These are phyloP conservation scores for Gossypium bickii DNA, from an alignment of 345 rosid species.

Conservation along the genomic window DNA sequence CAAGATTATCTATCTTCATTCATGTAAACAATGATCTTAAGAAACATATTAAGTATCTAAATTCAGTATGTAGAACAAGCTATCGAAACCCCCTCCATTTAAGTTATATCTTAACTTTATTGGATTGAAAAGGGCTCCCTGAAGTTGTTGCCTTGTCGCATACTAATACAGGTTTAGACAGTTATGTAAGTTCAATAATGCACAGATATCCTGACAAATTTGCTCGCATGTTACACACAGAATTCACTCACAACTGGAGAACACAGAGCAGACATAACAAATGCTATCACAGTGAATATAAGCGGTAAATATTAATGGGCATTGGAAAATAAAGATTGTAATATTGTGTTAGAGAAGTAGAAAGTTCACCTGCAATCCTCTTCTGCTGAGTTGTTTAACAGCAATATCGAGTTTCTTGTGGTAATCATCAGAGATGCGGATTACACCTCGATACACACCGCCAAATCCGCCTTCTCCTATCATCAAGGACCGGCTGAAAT, in stretches of 20 bases:
- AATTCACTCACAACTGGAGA: neutral
- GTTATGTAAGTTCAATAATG: neutral
- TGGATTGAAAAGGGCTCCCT: neutral
- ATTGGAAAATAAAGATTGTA: too few species aligned
- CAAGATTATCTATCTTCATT: neutral
- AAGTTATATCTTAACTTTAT: neutral
- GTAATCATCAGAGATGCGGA: conserved; percentile 49
- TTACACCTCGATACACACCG: conserved; percentile 69
- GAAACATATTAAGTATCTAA: neutral
- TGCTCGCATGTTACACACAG: neutral
- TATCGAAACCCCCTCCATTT: neutral
- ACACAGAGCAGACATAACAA: neutral
- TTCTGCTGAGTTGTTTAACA: conserved; percentile 83
- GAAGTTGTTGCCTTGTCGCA: neutral
- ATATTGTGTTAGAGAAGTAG: neutral
- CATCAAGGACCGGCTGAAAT: conserved; percentile 86
- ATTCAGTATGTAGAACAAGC: neutral
- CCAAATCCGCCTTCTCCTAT: conserved; percentile 97
- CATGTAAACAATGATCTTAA: neutral
- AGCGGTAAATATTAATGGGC: too few species aligned
- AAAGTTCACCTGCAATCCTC: conserved; percentile 77
- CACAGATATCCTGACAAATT: neutral
- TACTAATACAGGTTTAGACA: neutral
- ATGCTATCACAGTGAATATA: too few species aligned
- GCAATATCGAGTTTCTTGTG: conserved; percentile 81